phyloP scores from a whole-genome alignment of 148 eudicot genomes.

The Rhododendron molle region DNA sequence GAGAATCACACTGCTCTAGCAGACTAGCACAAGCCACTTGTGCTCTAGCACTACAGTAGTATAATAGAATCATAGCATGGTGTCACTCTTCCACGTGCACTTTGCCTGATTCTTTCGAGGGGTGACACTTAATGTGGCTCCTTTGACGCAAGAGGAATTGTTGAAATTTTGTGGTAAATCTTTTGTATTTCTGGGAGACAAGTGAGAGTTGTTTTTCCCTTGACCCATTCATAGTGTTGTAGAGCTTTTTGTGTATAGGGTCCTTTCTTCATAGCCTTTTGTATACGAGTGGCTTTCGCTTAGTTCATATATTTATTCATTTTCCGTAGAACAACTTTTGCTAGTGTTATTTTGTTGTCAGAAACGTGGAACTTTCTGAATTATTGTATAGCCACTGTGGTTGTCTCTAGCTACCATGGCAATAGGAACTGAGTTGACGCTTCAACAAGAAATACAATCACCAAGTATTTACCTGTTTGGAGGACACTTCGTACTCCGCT shows the following conservation, averaged over 20 bases:
- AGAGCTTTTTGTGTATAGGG: background rate
- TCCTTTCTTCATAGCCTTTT: background rate
- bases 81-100: background rate
- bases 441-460: background rate
- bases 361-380: background rate
- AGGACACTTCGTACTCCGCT: background rate
- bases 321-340: background rate
- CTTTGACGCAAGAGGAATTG: background rate
- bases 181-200: background rate
- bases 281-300: background rate
- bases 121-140: background rate
- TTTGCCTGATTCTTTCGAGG: background rate
- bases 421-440: background rate
- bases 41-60: background rate
- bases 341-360: background rate
- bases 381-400: background rate
- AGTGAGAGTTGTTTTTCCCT: background rate
- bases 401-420: background rate
- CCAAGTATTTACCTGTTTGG: background rate
- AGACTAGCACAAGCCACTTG: background rate
- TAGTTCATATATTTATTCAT: background rate
- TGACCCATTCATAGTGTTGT: no score
- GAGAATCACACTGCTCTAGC: background rate
- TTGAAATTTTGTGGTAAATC: background rate
- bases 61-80: background rate